phyloP scores from a whole-genome alignment of 192 early-diverging fungal genomes.

The Mortierella claussenii region DNA sequence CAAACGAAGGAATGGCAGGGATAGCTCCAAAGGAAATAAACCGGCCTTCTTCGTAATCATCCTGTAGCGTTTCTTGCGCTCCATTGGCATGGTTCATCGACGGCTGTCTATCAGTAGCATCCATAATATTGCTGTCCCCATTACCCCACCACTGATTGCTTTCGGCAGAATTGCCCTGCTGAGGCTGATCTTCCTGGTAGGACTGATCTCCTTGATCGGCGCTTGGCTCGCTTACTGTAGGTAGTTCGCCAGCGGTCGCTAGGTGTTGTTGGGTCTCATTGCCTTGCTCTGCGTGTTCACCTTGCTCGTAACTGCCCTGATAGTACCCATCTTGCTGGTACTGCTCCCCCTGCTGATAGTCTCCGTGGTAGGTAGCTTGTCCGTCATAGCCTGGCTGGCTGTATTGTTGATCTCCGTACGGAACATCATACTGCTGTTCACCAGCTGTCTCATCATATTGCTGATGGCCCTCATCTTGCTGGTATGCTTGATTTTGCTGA shows the following conservation, averaged over 20 bases:
- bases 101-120: conserved; percentile 12
- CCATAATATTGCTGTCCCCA: conserved; percentile 13
- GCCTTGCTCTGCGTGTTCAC: too few relatives aligned
- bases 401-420: not conserved
- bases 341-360: conserved; percentile 28
- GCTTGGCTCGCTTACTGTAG: conserved; percentile 36
- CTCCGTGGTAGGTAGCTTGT: conserved; percentile 10
- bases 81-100: not conserved
- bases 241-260: conserved; percentile 25
- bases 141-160: conserved; percentile 59
- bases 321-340: conserved; percentile 44
- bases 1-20: conserved; percentile 41
- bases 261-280: conserved; percentile 18
- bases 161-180: conserved; percentile 28
- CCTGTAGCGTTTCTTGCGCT: conserved; percentile 21
- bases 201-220: too few relatives aligned
- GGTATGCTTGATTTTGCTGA: conserved; percentile 1
- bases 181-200: conserved; percentile 53
- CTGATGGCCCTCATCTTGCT: too few relatives aligned
- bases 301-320: conserved; percentile 31
- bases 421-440: not conserved
- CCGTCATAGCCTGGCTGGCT: conserved; percentile 14
- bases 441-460: conserved; percentile 3
- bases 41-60: conserved; percentile 33
- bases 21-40: conserved; percentile 51